Evolutionary conservation across 257 asterid species (phyloP).

Genomic region (Buddleja alternifolia): DNA sequence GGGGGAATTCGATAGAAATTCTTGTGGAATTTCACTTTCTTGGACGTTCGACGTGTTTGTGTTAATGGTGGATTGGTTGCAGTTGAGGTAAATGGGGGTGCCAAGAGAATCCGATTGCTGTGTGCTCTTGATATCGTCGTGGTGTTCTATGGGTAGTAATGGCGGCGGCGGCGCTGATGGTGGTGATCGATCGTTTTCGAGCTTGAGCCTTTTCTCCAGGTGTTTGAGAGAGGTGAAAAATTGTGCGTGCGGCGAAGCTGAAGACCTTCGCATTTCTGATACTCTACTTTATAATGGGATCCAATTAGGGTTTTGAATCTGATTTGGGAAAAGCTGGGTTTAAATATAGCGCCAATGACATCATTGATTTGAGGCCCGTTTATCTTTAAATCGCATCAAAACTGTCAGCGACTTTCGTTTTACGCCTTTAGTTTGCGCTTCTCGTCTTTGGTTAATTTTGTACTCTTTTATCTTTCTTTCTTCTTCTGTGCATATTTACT

Average conservation of each 20-base stretch:
- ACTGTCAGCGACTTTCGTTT: background rate
- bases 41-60: constrained; percentile 36
- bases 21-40: constrained; percentile 59
- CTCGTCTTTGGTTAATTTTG: too few relatives aligned
- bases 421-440: too few relatives aligned
- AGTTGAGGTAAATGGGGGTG: constrained; percentile 31
- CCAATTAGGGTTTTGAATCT: constrained; percentile 28
- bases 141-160: background rate
- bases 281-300: background rate
- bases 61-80: constrained; percentile 6
- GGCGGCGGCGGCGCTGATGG: constrained; percentile 17
- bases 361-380: background rate
- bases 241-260: constrained; percentile 35
- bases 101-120: constrained; percentile 44
- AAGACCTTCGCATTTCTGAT: constrained; percentile 33
- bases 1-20: constrained; percentile 44
- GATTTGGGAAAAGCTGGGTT: background rate
- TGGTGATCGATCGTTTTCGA: constrained; percentile 33
- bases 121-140: constrained; percentile 13
- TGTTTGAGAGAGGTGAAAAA: constrained; percentile 64
- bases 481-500: too few relatives aligned
- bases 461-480: too few relatives aligned
- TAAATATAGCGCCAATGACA: background rate
- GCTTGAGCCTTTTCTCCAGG: constrained; percentile 65
- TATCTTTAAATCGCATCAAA: background rate